Conservation (phyloP, 2,329 filamentous ascomycete species). For the Arthrocladium fulminans region DNA sequence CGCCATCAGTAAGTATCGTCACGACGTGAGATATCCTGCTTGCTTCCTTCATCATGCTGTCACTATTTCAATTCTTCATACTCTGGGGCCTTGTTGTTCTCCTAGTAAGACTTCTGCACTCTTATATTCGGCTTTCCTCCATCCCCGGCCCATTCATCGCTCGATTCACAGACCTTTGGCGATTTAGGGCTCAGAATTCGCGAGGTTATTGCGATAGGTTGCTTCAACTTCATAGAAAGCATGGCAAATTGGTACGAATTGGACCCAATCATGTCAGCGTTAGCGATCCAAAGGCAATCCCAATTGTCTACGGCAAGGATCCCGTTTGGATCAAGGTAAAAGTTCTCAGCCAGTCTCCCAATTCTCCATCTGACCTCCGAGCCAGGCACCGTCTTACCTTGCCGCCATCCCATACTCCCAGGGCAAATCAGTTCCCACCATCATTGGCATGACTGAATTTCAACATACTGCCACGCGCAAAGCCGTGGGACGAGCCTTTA, state of each 20-base stretch:
- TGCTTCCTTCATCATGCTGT: neutral
- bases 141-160: slow-evolving; percentile 60
- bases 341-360: neutral
- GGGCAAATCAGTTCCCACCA: slow-evolving; percentile 8
- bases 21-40: too few species aligned
- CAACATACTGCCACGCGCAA: slow-evolving; percentile 7
- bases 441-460: slow-evolving; percentile 9
- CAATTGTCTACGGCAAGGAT: slow-evolving; percentile 13
- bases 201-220: slow-evolving; percentile 7
- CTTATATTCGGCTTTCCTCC: slow-evolving; percentile 10
- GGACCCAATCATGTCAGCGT: slow-evolving; percentile 13
- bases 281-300: slow-evolving; percentile 12
- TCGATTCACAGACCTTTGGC: slow-evolving; percentile 62
- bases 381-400: slow-evolving; percentile 8
- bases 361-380: neutral
- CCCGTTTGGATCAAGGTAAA: slow-evolving; percentile 13
- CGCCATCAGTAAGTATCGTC: too few species aligned
- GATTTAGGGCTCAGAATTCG: slow-evolving; percentile 36
- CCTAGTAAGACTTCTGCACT: neutral
- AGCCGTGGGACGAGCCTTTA: slow-evolving; percentile 11
- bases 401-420: slow-evolving; percentile 1
- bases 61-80: neutral
- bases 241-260: slow-evolving; percentile 14
- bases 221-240: slow-evolving; percentile 6
- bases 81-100: neutral